Evolutionary conservation across 192 early-diverging fungal genomes (phyloP), one percentile per base, ranked within the genome.

Genomic region (Allomyces macrogynus): DNA sequence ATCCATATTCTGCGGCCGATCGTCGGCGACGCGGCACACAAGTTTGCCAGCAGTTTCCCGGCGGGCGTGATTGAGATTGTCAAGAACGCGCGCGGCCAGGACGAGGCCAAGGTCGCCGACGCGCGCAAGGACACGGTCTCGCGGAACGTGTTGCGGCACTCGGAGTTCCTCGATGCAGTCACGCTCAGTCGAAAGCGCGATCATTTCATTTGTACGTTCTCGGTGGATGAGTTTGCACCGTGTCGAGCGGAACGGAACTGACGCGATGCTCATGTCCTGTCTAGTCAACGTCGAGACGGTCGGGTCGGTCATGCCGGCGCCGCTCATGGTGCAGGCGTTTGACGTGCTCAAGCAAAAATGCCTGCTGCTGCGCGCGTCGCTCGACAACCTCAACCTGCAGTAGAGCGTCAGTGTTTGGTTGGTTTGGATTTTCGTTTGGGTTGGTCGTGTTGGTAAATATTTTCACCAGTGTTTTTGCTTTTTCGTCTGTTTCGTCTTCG

Each of bases 151-250:
- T 77, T 98, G 64, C 83, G 93, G 43, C 92, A 98, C 69, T 76
- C 84, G 60, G 90, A 94, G 76, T 95, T 98, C 70, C 80, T 92
- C 67, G 84, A 84, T 71, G 90, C 86, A 70, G 95, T 98, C 43
- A 78, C 81, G 60, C 77, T 98, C 44, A 87, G 86, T 25, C 82
- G 95, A 43, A 82, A 94, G 25, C 89, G 93, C 42, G 92, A 98
- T 70, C 95, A 98, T 73, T 98, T 96, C 71, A 91, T 98, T 65
- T 98, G 89, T 86, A 90, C 88, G 80, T 75, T 26, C n/a, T n/a
- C n/a, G n/a, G n/a, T n/a, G n/a, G n/a, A n/a, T n/a, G 42, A 2
- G 8, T 8, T 8, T 2, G 32, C 5, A 40, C 3, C 32, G 32
- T 40, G 4, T 8, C 7, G 32, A 8, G 32, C 32, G 32, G 32